These are phyloP conservation scores for Stagonosporopsis rhizophila DNA, from an alignment of 2,329 filamentous ascomycete species.

Conservation along the genomic window DNA sequence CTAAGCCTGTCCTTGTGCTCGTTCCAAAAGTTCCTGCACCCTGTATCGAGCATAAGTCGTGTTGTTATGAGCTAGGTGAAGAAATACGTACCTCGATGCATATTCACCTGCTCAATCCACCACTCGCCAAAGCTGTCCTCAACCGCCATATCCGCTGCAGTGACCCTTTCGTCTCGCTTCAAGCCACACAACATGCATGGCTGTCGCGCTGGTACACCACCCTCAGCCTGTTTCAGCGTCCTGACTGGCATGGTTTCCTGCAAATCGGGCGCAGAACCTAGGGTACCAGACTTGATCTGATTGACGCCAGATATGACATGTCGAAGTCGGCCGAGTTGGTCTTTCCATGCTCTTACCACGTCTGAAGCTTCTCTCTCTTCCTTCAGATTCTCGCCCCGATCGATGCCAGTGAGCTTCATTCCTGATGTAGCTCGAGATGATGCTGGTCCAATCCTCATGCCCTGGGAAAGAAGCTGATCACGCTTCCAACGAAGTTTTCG, in stretches of 20 bases:
- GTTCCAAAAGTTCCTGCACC: conserved; percentile 86
- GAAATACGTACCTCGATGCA: conserved; percentile 67
- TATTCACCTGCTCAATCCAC: conserved; percentile 77
- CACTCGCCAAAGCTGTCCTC: conserved; percentile 95
- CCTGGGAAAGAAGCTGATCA: conserved; percentile 82
- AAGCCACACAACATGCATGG: conserved; percentile 86
- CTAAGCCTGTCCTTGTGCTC: conserved; percentile 74
- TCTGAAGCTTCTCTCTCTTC: conserved; percentile 88
- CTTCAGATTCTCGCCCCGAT: conserved; percentile 79
- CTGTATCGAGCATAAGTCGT: conserved; percentile 42
- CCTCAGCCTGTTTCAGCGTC: conserved; percentile 65
- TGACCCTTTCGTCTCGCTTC: conserved; percentile 83
- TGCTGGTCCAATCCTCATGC: conserved; percentile 83
- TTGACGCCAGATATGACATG: conserved; percentile 74
- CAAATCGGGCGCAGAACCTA: conserved; percentile 70
- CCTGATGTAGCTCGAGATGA: conserved; percentile 72
- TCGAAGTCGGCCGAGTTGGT: conserved; percentile 76
- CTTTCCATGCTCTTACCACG: conserved; percentile 76
- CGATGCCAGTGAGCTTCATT: conserved; percentile 90
- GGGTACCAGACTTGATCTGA: conserved; percentile 50
- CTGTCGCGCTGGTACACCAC: conserved; percentile 75
- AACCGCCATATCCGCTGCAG: conserved; percentile 75
- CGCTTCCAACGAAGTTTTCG: conserved; percentile 90
- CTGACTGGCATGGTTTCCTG: conserved; percentile 72
- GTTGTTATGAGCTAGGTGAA: neutral